Evolutionary conservation across 2,329 filamentous ascomycete species (phyloP).

Genomic region (Sporothrix globosa): DNA sequence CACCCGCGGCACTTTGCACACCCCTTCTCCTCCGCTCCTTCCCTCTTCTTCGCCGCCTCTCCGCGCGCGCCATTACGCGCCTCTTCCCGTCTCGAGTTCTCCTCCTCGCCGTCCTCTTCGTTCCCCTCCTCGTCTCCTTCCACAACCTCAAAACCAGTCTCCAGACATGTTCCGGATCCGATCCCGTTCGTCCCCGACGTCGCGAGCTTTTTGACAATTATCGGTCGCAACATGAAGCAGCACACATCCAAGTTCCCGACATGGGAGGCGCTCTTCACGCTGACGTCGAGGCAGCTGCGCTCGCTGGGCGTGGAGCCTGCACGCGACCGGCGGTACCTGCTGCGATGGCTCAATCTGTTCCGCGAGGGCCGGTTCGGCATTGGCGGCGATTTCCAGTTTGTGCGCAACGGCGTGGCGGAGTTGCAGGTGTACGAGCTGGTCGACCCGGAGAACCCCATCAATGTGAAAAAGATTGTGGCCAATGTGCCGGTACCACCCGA

Average conservation of each 20-base stretch:
- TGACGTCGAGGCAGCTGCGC: constrained; percentile 75
- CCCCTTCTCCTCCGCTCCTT: constrained; percentile 1
- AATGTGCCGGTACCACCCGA: constrained; percentile 51
- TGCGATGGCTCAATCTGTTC: constrained; percentile 87
- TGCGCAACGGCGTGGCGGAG: constrained; percentile 60
- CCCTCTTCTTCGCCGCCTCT: constrained; percentile 1
- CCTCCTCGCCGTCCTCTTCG: not conserved
- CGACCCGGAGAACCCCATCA: constrained; percentile 42
- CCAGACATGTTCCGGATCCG: constrained; percentile 59
- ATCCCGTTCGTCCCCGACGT: constrained; percentile 87
- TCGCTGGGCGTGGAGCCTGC: constrained; percentile 86
- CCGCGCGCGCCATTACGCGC: not conserved
- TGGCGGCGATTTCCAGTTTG: constrained; percentile 78
- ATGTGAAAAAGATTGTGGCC: constrained; percentile 57
- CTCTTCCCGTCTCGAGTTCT: not conserved
- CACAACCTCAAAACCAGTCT: not conserved
- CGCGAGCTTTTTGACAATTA: constrained; percentile 82
- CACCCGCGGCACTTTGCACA: constrained; percentile 16
- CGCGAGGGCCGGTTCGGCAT: constrained; percentile 75
- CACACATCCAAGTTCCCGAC: constrained; percentile 85
- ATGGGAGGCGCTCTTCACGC: constrained; percentile 87
- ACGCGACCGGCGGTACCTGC: constrained; percentile 77
- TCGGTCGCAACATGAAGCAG: constrained; percentile 81
- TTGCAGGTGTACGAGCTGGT: constrained; percentile 52
- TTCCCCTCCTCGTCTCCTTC: not conserved